A percentile compares a stretch with the other conserved stretches of the same genome.
phyloP scores from a whole-genome alignment of 192 early-diverging fungal genomes.

The Rhizophagus clarus region DNA sequence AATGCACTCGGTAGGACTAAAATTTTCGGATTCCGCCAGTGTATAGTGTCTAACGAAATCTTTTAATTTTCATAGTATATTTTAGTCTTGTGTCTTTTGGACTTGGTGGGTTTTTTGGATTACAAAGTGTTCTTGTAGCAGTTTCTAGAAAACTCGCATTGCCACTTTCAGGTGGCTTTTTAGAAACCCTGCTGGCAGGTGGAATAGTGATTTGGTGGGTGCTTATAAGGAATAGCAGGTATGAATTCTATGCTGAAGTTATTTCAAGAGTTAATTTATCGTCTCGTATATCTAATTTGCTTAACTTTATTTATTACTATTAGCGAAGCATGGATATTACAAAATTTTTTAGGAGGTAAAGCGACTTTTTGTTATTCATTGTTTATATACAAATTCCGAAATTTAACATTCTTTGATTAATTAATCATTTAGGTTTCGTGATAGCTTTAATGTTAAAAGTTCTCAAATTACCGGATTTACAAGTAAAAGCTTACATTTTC shows the following conservation, averaged over 20 bases:
- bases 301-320: neutral
- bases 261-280: neutral
- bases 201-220: slow-evolving; percentile 38
- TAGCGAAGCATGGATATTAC: slow-evolving; percentile 44
- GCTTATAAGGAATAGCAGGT: slow-evolving; percentile 41
- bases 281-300: neutral
- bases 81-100: slow-evolving; percentile 40
- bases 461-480: slow-evolving; percentile 34
- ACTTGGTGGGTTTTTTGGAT: slow-evolving; percentile 43
- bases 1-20: slow-evolving; percentile 37
- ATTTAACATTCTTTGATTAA: neutral
- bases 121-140: slow-evolving; percentile 36
- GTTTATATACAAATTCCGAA: neutral
- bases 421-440: slow-evolving; percentile 31
- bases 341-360: slow-evolving; percentile 44
- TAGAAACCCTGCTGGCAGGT: slow-evolving; percentile 30
- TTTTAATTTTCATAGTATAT: slow-evolving; percentile 33
- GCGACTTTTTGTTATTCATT: neutral
- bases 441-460: slow-evolving; percentile 42
- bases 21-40: neutral
- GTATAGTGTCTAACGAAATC: neutral
- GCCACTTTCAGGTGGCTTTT: slow-evolving; percentile 22
- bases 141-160: slow-evolving; percentile 33
- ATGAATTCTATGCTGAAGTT: neutral
- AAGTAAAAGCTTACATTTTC: neutral